Evolutionary conservation across 352 stramenopile genomes (phyloP).

Genomic region (Phytophthora europaea): DNA sequence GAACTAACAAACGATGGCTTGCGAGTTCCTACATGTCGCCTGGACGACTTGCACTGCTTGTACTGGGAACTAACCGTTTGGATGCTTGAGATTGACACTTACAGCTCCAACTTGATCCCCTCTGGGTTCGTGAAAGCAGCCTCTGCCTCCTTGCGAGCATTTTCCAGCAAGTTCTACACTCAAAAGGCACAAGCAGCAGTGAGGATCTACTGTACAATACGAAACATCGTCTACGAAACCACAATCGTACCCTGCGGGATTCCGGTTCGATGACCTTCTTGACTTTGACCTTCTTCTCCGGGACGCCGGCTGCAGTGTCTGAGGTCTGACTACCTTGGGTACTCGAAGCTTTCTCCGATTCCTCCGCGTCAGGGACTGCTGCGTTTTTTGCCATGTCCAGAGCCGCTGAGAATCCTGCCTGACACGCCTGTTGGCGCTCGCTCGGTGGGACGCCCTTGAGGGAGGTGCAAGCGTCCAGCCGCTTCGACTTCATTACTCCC

Average conservation of each 20-base stretch:
- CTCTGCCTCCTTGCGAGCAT: constrained; percentile 50
- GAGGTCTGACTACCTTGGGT: constrained; percentile 21
- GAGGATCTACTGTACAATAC: neutral
- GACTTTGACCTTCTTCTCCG: constrained; percentile 41
- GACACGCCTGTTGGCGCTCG: constrained; percentile 54
- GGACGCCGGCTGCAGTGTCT: neutral
- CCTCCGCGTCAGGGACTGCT: constrained; percentile 12
- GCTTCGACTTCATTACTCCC: constrained; percentile 43
- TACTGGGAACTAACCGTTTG: neutral
- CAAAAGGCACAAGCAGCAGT: constrained; percentile 5
- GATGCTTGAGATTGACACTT: constrained; percentile 14
- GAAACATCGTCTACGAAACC: neutral
- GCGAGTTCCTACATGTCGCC: neutral
- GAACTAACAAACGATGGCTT: neutral
- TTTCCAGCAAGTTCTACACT: constrained; percentile 52
- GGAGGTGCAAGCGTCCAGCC: constrained; percentile 54
- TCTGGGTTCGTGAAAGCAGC: constrained; percentile 34
- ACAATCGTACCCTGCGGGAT: constrained; percentile 32
- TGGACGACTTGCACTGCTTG: neutral
- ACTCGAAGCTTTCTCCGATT: constrained; percentile 3
- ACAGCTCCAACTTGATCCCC: constrained; percentile 37
- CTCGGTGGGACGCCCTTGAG: constrained; percentile 47
- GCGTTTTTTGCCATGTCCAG: constrained; percentile 44
- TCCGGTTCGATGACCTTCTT: constrained; percentile 50
- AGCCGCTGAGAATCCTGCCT: constrained; percentile 52